Percentiles rank a stretch among this genome's conserved stretches.
Conservation (phyloP, 371 early-diverging fungal genomes). For the Smittium mucronatum region DNA sequence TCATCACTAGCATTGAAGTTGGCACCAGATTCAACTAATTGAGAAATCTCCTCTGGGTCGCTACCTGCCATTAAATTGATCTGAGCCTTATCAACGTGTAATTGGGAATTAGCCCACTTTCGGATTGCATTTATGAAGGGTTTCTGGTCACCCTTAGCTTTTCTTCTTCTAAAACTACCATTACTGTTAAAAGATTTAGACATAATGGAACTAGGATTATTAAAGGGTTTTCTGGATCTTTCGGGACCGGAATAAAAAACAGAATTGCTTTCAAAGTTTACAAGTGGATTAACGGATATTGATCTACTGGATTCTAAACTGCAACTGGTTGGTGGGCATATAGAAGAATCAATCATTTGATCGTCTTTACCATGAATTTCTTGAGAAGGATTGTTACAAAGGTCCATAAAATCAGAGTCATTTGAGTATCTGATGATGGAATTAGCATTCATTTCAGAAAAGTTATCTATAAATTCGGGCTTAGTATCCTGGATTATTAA, state of each 20-base stretch:
- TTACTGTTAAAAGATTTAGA: not conserved
- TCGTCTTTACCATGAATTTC: not conserved
- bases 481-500: not conserved
- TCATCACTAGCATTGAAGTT: slow-evolving; percentile 15
- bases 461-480: not conserved
- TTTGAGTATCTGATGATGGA: not conserved
- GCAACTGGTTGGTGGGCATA: not conserved
- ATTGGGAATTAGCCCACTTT: not conserved
- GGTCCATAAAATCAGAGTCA: not conserved
- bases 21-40: slow-evolving; percentile 15
- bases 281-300: not conserved
- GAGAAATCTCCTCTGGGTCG: slow-evolving; percentile 15
- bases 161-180: not conserved
- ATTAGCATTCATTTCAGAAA: not conserved
- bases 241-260: not conserved
- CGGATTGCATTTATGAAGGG: not conserved
- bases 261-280: not conserved
- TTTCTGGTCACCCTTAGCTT: not conserved
- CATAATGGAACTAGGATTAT: not conserved
- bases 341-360: not conserved
- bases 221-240: not conserved
- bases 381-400: not conserved
- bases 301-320: not conserved
- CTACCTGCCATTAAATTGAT: slow-evolving; percentile 22
- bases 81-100: not conserved